Conservation (phyloP, 2,329 filamentous ascomycete species). For the Phialocephala sp. region DNA sequence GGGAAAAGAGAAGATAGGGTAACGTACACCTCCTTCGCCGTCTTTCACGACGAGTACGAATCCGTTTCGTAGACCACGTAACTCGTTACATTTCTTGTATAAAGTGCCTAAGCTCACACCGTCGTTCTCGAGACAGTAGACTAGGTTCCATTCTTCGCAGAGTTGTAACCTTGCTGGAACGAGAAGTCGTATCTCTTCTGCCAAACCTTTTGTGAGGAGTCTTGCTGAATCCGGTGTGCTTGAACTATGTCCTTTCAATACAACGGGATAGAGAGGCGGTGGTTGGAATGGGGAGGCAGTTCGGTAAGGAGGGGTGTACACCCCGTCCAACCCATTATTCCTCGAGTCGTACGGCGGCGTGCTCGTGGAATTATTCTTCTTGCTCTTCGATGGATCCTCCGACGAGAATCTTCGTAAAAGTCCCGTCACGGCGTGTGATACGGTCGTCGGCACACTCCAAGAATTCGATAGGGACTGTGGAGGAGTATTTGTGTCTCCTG, state of each 20-base stretch:
- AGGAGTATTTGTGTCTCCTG: constrained; percentile 35
- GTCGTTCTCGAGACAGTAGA: constrained; percentile 91
- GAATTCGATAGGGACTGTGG: constrained; percentile 50
- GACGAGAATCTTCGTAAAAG: constrained; percentile 70
- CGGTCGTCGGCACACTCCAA: constrained; percentile 50
- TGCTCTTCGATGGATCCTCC: constrained; percentile 28
- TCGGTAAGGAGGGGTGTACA: constrained; percentile 49
- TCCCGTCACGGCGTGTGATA: constrained; percentile 61
- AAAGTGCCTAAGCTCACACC: constrained; percentile 86
- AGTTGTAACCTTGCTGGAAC: constrained; percentile 87
- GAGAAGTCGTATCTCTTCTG: constrained; percentile 91
- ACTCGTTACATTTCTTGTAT: constrained; percentile 77
- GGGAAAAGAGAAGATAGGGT: constrained; percentile 32
- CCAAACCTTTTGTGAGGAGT: constrained; percentile 74
- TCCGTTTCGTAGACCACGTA: constrained; percentile 73
- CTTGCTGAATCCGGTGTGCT: constrained; percentile 64
- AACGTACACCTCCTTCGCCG: constrained; percentile 70
- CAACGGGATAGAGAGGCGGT: constrained; percentile 83
- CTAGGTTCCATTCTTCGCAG: constrained; percentile 82
- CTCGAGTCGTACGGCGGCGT: constrained; percentile 25
- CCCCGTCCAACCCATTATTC: constrained; percentile 34
- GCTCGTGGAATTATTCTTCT: constrained; percentile 30
- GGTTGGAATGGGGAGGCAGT: constrained; percentile 82
- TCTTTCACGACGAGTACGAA: constrained; percentile 91
- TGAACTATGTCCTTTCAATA: constrained; percentile 68